Evolutionary conservation across 768 basidiomycete species (phyloP), one percentile per base, ranked within the genome.

Genomic region (Brasilioporus rufonigricans): DNA sequence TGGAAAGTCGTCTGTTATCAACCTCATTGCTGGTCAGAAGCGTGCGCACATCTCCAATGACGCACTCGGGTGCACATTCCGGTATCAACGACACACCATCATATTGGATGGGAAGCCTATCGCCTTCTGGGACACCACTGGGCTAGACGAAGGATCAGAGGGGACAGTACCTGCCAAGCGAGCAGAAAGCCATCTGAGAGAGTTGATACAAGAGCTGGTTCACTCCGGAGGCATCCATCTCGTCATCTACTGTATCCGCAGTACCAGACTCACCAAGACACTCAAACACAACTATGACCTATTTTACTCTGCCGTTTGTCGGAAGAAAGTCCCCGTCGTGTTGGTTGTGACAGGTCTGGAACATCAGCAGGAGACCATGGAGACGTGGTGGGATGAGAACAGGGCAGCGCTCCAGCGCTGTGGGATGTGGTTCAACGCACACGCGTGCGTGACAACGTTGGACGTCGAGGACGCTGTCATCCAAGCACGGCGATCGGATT

Each of bases 271-370:
- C 32, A 36, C 41, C 7, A 35, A 44, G 40, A 21, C 32, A 0
- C 55, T 65, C 16, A 48, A 61, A 21, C 62, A 61, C 29, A 74
- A 74, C 56, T 76, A 72, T 62, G 57, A 60, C 18, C 41, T 73
- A 1, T 72, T 74, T 40, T 60, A 64, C 19, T 54, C 66, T n/a
- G 59, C 66, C 2, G 63, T 76, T 24, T 76, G 74, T 50, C 63
- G 57, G n/a, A 52, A 59, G 29, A 48, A 62, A 26, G 76, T 76
- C 2, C 76, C 72, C 0, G 62, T 71, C 10, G 62, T 69, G 0
- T 41, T 75, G 14, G 8, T 70, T 7, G 57, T 76, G 4, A 75
- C 73, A 0, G 73, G 71, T 18, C 60, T 76, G 9, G 75, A 74
- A 49, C 41, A 66, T 31, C 52, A 64, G 11, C 27, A 41, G 2